A percentile compares a stretch with the other conserved stretches of the same genome.
Conservation (phyloP, 2,329 filamentous ascomycete species). For the Beauveria caledonica region DNA sequence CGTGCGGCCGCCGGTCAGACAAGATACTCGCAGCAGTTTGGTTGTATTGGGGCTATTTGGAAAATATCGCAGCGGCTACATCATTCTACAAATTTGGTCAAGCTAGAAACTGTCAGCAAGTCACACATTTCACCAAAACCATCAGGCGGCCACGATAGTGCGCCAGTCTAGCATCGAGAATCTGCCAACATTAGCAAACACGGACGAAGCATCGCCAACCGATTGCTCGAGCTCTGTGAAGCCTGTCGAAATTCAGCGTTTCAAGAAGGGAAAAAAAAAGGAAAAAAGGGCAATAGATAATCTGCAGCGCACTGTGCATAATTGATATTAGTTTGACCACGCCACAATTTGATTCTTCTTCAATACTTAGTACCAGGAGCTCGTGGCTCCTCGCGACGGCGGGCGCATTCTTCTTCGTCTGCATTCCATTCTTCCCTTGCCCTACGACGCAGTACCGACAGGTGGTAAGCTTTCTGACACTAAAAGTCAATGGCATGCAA, state of each 20-base stretch:
- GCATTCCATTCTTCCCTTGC: neutral
- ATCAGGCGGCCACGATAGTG: neutral
- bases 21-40: no score
- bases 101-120: no score
- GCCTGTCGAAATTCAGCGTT: conserved; percentile 4
- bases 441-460: neutral
- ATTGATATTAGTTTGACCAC: conserved; percentile 7
- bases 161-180: neutral
- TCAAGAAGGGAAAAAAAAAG: neutral
- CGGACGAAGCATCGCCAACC: neutral
- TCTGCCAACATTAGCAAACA: conserved; percentile 10
- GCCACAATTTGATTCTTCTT: neutral
- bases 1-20: no score
- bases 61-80: no score
- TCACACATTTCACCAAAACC: neutral
- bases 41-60: no score
- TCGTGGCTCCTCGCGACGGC: conserved; percentile 3
- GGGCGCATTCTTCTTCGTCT: neutral
- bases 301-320: conserved; percentile 8
- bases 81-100: no score
- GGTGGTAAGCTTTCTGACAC: neutral
- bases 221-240: neutral
- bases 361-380: conserved; percentile 7
- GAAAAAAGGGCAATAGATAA: neutral
- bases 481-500: conserved; percentile 9